Evolutionary conservation across 2,329 filamentous ascomycete species (phyloP), one percentile per base, ranked within the genome.

Genomic region (Colletotrichum gigasporum): DNA sequence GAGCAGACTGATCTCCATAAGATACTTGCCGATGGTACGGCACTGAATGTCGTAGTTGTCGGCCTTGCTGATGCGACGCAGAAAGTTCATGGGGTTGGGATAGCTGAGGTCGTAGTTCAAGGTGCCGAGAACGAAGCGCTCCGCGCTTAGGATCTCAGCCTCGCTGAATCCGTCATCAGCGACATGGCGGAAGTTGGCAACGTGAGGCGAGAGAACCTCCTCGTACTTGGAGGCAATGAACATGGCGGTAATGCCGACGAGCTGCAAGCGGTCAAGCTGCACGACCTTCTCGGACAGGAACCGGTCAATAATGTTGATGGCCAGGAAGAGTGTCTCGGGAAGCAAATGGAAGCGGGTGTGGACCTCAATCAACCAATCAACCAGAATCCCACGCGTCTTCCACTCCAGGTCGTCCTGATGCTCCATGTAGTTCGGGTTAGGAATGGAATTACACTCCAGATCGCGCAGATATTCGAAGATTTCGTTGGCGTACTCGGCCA

Each of bases 211-310:
- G 52, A 99, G 87, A 51, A 99, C 94, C 77, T 99, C 96, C 80
- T 99, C 95, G 76, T 98, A 99, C 83, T 99, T 99, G 74, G 95
- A 96, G 11, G 96, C 96, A 74, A 98, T 97, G 83, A 98, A 98
- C 96, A 99, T 98, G 78, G 95, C 96, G 22, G 96, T 97, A 73
- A 98, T 94, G 73, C 96, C 96, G 63, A 99, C 96, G 8, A 99
- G 87, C 80, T 99, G 96, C 5, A 99, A 90, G 67, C 94, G 94
- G 77, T 98, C 95, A 47, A 99, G 89, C 80, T 97, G 93, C 45
- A 99, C 96, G 30, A 97, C 91, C 83, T 98, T 97, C 74, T 90
- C 89, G 0, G 95, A 97, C 47, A 99, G 87, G 83, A 98, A 99
- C 65, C 96, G 94, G 78, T 99, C 96, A 75, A 98, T 96, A 77